Evolutionary conservation across 805 yeast genomes (phyloP), one percentile per base, ranked within the genome.

Genomic region (Pichia deserticola): DNA sequence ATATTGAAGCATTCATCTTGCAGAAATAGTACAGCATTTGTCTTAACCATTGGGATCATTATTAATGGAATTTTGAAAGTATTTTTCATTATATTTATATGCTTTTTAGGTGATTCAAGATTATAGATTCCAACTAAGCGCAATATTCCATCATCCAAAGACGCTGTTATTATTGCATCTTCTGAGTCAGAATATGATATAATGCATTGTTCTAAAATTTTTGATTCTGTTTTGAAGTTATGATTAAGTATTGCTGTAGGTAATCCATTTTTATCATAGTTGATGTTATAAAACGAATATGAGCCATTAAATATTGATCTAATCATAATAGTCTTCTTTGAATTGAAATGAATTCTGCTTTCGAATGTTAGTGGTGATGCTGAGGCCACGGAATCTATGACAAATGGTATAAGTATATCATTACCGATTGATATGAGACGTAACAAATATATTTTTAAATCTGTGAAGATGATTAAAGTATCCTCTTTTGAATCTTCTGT

Each of bases 21-120:
- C 10, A 68, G 40, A 42, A 64, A 49, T 12, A 67, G 45, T 3
- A 65, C 55, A 15, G 63, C 56, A 28, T 52, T 55, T 1, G 67
- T 59, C 1, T 56, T 49, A 32, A 42, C 44, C 4, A 65, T 49
- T 1, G 69, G 60, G 12, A 65, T 45, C 42, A 63, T 37, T 37
- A 57, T 58, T 15, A 54, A 44, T 1, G 71, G 71, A 1, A 64
- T 36, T 28, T 59, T 63, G 49, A 63, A 62, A 9, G 56, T 51
- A 34, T 56, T 60, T n/a, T 37, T 48, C 54, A 54, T 49, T 4
- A 47, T 32, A 38, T 44, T 45, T n/a, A 28, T 36, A 5, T 39
- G 35, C 7, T 11, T 36, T 6, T 28, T 29, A 5, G 44, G 34
- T 15, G 13, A 20, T 7, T 10, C 9, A 2, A 33, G 29, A 35